Conservation (phyloP, 495 filamentous ascomycete species). For the Parachaetomium inaequale region DNA sequence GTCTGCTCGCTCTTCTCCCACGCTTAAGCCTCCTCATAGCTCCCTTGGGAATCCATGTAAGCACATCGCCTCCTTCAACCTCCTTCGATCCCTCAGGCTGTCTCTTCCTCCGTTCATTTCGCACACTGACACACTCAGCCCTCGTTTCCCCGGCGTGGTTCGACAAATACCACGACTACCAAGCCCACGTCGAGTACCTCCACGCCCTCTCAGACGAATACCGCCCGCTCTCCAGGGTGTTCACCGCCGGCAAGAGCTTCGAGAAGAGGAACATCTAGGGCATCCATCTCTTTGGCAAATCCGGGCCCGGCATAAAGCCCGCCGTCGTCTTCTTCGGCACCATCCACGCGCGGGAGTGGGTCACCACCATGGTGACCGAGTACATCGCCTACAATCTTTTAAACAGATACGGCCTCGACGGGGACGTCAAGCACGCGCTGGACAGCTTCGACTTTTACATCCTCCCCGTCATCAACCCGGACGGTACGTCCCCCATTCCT, state of each 20-base stretch:
- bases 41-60: not conserved
- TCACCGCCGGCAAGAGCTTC: conserved; percentile 51
- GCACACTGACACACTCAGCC: not conserved
- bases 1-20: not conserved
- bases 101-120: not conserved
- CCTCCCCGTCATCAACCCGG: conserved; percentile 60
- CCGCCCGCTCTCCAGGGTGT: conserved; percentile 47
- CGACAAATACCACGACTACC: conserved; percentile 36
- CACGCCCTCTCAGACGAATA: conserved; percentile 47
- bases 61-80: not conserved
- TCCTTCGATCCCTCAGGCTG: no score
- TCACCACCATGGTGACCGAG: conserved; percentile 55
- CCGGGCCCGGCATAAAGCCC: conserved; percentile 49
- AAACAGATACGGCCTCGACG: conserved; percentile 42
- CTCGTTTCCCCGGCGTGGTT: not conserved
- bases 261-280: conserved; percentile 53
- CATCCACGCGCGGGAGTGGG: conserved; percentile 64
- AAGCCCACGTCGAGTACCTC: conserved; percentile 52
- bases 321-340: conserved; percentile 58
- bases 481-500: conserved; percentile 31
- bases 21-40: not conserved
- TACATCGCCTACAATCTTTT: conserved; percentile 57
- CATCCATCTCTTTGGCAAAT: conserved; percentile 56
- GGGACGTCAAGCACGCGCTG: conserved; percentile 42
- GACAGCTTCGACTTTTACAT: conserved; percentile 64